These are phyloP conservation scores for Antitrichia curtipendula DNA, from an alignment of 225 moss, liverwort and hornwort species.

Conservation along the genomic window DNA sequence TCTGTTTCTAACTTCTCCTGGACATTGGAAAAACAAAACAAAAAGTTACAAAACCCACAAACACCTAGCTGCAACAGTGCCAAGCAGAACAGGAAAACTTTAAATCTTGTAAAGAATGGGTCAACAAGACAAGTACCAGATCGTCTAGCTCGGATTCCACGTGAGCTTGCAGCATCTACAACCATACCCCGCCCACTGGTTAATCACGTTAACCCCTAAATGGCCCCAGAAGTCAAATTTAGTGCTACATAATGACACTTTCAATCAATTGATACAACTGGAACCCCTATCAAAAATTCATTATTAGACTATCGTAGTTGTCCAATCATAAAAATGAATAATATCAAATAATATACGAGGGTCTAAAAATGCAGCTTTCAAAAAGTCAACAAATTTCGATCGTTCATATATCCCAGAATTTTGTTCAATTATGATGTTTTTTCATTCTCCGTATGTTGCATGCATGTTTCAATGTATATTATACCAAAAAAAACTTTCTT, in stretches of 20 bases:
- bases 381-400: neutral
- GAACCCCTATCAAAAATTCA: neutral
- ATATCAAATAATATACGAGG: neutral
- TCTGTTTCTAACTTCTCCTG: slow-evolving; percentile 5
- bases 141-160: slow-evolving; percentile 30
- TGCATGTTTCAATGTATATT: neutral
- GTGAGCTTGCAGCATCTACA: slow-evolving; percentile 38
- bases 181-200: neutral
- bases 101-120: neutral
- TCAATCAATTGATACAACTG: neutral
- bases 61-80: neutral
- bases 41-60: neutral
- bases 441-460: neutral
- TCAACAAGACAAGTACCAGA: slow-evolving; percentile 12
- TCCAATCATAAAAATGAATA: neutral
- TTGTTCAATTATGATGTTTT: neutral
- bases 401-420: neutral
- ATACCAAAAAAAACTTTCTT: neutral
- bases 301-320: neutral
- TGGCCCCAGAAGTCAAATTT: neutral
- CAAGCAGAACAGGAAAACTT: neutral
- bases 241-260: neutral
- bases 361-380: neutral
- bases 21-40: neutral
- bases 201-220: neutral